phyloP scores from a whole-genome alignment of 345 rosid genomes.

The Fremontodendron californicum region DNA sequence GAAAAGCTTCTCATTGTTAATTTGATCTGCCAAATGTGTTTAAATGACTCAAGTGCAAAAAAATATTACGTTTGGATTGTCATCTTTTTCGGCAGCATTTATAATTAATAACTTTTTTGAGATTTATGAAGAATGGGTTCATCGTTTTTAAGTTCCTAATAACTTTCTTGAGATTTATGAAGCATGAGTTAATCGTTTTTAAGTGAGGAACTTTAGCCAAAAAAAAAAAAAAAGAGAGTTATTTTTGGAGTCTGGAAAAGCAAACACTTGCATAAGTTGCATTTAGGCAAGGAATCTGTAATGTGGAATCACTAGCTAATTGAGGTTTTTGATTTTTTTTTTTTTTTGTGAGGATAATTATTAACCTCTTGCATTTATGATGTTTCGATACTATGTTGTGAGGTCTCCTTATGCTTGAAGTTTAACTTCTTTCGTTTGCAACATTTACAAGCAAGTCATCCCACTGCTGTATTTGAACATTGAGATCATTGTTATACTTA shows the following conservation, averaged over 20 bases:
- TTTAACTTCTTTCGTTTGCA: neutral
- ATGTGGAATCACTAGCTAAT: neutral
- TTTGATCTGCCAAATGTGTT: neutral
- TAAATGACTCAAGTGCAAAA: neutral
- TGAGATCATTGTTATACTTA: neutral
- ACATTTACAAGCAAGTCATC: neutral
- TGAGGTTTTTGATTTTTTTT: neutral
- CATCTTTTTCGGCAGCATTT: neutral
- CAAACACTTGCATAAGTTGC: neutral
- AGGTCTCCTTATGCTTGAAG: neutral
- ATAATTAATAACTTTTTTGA: neutral
- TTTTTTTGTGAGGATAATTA: neutral
- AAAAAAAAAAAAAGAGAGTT: neutral
- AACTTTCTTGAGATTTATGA: neutral
- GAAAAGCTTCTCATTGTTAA: neutral
- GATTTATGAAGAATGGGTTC: neutral
- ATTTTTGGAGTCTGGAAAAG: neutral
- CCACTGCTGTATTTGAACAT: neutral
- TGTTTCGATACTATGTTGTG: neutral
- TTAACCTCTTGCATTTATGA: neutral
- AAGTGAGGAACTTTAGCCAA: neutral
- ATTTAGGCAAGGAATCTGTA: neutral
- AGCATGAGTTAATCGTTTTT: neutral
- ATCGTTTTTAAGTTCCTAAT: too few species aligned
- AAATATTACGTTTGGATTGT: neutral